Evolutionary conservation across 192 early-diverging fungal species (phyloP).

Genomic region (Paraglomus brasilianum): DNA sequence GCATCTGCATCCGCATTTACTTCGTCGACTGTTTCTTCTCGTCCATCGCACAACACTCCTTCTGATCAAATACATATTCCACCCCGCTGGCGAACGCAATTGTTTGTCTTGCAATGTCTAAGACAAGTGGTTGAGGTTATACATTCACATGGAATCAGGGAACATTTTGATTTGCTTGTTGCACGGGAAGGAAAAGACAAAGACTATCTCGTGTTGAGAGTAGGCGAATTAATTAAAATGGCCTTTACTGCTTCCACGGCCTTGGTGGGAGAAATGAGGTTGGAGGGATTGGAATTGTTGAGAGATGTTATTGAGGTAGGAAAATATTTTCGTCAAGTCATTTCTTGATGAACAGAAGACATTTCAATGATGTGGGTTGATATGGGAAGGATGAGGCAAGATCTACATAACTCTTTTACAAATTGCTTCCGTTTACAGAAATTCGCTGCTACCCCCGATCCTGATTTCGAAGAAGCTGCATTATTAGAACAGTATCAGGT

Average conservation of each 20-base stretch:
- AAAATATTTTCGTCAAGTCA: background rate
- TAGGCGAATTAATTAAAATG: conserved; percentile 87
- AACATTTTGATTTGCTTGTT: conserved; percentile 68
- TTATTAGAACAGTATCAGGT: conserved; percentile 86
- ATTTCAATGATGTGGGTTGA: background rate
- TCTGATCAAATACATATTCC: conserved; percentile 42
- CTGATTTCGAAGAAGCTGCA: conserved; percentile 79
- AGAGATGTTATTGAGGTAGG: conserved; percentile 68
- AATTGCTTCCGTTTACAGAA: conserved; percentile 31
- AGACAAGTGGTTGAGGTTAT: conserved; percentile 64
- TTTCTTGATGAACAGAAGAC: no score
- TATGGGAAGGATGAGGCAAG: background rate
- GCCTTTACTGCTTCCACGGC: conserved; percentile 87
- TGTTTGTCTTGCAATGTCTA: conserved; percentile 76
- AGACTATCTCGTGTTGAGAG: conserved; percentile 72
- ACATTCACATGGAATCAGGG: conserved; percentile 48
- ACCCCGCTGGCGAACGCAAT: conserved; percentile 75
- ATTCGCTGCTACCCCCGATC: conserved; percentile 79
- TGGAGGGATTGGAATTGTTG: conserved; percentile 78
- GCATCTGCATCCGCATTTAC: background rate
- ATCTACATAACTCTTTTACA: background rate
- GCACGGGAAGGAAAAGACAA: conserved; percentile 57
- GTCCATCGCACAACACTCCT: conserved; percentile 6
- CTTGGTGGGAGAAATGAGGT: conserved; percentile 66
- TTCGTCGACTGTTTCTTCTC: background rate